Conservation (phyloP, 345 rosid species). For the Bruguiera parviflora region DNA sequence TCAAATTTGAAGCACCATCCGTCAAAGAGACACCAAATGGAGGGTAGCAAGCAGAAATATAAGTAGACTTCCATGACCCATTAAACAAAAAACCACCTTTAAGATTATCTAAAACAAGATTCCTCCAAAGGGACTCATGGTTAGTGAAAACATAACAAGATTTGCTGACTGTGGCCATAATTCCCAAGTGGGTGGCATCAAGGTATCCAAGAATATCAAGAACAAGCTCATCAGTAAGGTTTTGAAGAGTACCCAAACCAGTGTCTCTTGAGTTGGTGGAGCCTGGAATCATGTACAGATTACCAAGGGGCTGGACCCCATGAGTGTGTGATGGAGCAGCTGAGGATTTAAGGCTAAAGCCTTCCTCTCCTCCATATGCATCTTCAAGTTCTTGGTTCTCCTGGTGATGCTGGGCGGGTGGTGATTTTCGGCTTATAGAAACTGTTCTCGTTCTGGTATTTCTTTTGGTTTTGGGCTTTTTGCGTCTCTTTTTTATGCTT, state of each 20-base stretch:
- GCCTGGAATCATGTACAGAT: conserved; percentile 55
- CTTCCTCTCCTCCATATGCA: conserved; percentile 17
- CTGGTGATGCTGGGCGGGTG: conserved; percentile 11
- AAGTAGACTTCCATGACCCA: conserved; percentile 79
- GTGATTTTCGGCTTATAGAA: conserved; percentile 11
- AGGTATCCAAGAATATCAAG: conserved; percentile 74
- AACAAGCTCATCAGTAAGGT: conserved; percentile 70
- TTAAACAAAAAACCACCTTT: conserved; percentile 56
- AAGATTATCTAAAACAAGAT: conserved; percentile 61
- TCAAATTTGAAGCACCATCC: conserved; percentile 28
- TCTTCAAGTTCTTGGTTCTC: conserved; percentile 3
- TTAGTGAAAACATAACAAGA: conserved; percentile 67
- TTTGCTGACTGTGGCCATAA: conserved; percentile 67
- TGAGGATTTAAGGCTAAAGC: conserved; percentile 59
- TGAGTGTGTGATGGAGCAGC: conserved; percentile 44
- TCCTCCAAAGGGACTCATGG: conserved; percentile 89
- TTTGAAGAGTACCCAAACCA: conserved; percentile 75
- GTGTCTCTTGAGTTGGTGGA: conserved; percentile 64
- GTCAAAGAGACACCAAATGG: conserved; percentile 21
- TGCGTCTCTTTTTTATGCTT: conserved; percentile 20
- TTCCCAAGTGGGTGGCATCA: conserved; percentile 52
- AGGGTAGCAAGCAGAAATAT: conserved; percentile 45
- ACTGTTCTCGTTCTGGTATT: conserved; percentile 17
- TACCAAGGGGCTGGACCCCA: conserved; percentile 89
- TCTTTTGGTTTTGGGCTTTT: conserved; percentile 10